Percentiles rank a stretch among this genome's conserved stretches.
Evolutionary conservation across 805 yeast species (phyloP).

Genomic region (Cyberlindnera galapagoensis): DNA sequence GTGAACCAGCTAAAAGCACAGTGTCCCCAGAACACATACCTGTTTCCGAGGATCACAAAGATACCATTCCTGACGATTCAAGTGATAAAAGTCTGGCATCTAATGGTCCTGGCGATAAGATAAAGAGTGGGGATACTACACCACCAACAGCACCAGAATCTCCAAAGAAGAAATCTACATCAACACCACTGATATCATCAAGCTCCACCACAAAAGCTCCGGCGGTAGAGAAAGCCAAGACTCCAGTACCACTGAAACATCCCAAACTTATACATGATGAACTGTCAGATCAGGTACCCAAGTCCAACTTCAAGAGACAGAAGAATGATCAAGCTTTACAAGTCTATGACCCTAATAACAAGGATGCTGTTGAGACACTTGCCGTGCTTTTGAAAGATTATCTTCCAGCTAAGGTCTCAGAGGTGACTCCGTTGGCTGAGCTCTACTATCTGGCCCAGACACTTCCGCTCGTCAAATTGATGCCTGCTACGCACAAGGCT

Average conservation of each 20-base stretch:
- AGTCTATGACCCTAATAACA: slow-evolving; percentile 28
- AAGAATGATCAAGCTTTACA: slow-evolving; percentile 13
- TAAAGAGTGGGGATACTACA: neutral
- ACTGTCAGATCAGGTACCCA: slow-evolving; percentile 2
- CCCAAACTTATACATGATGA: no score
- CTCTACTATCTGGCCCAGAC: slow-evolving; percentile 84
- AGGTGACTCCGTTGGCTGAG: slow-evolving; percentile 71
- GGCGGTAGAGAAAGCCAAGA: slow-evolving; percentile 1
- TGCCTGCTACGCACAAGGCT: slow-evolving; percentile 83
- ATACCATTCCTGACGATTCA: no score
- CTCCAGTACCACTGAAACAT: slow-evolving; percentile 2
- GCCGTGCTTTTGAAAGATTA: slow-evolving; percentile 43
- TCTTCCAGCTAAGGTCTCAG: slow-evolving; percentile 48
- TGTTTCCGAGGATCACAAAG: neutral
- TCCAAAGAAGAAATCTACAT: slow-evolving; percentile 1
- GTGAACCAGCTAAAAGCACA: neutral
- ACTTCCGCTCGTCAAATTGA: slow-evolving; percentile 70
- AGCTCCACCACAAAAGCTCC: neutral
- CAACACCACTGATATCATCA: slow-evolving; percentile 1
- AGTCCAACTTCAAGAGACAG: slow-evolving; percentile 7
- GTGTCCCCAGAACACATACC: no score
- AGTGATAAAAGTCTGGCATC: no score
- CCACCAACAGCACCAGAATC: neutral
- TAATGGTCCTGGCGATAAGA: no score
- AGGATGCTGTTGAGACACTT: slow-evolving; percentile 38